phyloP scores from a whole-genome alignment of 805 yeast species.

The Candida verbasci region DNA sequence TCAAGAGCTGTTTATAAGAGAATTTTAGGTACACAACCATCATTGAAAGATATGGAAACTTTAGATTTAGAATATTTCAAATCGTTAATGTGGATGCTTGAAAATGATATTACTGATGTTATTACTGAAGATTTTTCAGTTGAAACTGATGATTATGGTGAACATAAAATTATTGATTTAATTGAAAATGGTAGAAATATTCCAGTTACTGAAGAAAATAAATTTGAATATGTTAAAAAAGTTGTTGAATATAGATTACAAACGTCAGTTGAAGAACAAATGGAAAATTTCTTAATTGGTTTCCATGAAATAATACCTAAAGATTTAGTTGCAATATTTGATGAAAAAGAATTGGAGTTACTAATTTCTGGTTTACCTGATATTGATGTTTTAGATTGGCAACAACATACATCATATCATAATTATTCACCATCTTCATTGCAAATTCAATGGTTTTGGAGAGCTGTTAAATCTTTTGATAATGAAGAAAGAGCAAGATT shows the following conservation, averaged over 20 bases:
- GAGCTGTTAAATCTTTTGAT: constrained; percentile 93
- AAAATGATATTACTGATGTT: constrained; percentile 93
- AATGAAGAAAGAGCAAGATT: constrained; percentile 90
- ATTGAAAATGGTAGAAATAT: constrained; percentile 78
- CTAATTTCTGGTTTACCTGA: constrained; percentile 94
- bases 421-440: constrained; percentile 80
- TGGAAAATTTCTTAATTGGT: constrained; percentile 80
- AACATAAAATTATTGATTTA: constrained; percentile 76
- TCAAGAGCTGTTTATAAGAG: constrained; percentile 92
- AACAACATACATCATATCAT: constrained; percentile 71
- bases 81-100: constrained; percentile 92
- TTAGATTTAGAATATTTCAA: constrained; percentile 89
- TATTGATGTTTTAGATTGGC: constrained; percentile 95
- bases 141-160: constrained; percentile 92
- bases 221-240: constrained; percentile 78
- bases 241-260: constrained; percentile 86
- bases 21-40: constrained; percentile 72
- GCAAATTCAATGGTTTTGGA: constrained; percentile 96
- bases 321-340: constrained; percentile 80
- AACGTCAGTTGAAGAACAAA: constrained; percentile 79
- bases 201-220: constrained; percentile 85
- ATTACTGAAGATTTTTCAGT: constrained; percentile 92
- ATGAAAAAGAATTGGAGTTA: constrained; percentile 92
- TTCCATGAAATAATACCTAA: constrained; percentile 87
- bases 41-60: constrained; percentile 90